Base-by-base conservation (phyloP, 2,329 filamentous ascomycete species). In the Aspergillus alliaceus region DNA sequence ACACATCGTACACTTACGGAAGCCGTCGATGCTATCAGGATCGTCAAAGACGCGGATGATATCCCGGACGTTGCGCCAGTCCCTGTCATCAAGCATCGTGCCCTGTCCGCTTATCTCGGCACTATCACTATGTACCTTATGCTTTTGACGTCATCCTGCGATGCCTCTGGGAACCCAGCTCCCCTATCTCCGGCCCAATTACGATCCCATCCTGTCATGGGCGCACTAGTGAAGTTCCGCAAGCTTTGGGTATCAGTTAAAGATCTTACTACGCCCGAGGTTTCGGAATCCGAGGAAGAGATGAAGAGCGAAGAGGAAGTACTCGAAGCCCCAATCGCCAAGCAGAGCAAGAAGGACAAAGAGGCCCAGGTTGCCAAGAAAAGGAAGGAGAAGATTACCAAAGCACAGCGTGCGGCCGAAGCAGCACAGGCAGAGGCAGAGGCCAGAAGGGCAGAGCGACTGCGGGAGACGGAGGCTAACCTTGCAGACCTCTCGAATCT, bases 101-200 rank as follows among this genome's bases (percentile, higher is more conserved):
- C 93, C 11, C 80, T 96, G 37, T 88, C 90, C 5, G 90, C 92
- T 58, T 98, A 99, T 70, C 80, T 98, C 24, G 91, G 90, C 42
- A 84, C 91, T 1, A 81, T 99, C 64, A 88, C 90, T 49, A 93
- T 96, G 86, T 99, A 99, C 75, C 96, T 99, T 73, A 90, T 93
- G 35, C 84, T 98, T 34, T 79, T 99, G n/a, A 91, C 91, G 11
- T 96, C 91, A 0, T 88, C 87, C 2, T 82, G 87, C 50, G 85
- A 87, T 57, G 77, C 79, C 1, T 76, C 80, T 34, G 81, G 80
- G 7, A 74, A 78, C 0, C 75, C 77, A 12, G 82, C 86, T 57
- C 82, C 90, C 0, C 76, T 96, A 62, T 83, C 90, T 54, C 90
- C 93, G 5, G 80, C 83, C n/a, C 87, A 96, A 65, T 78, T 99